These are phyloP conservation scores for Macroventuria anomochaeta DNA, from an alignment of 2,329 filamentous ascomycete genomes.

Conservation along the genomic window DNA sequence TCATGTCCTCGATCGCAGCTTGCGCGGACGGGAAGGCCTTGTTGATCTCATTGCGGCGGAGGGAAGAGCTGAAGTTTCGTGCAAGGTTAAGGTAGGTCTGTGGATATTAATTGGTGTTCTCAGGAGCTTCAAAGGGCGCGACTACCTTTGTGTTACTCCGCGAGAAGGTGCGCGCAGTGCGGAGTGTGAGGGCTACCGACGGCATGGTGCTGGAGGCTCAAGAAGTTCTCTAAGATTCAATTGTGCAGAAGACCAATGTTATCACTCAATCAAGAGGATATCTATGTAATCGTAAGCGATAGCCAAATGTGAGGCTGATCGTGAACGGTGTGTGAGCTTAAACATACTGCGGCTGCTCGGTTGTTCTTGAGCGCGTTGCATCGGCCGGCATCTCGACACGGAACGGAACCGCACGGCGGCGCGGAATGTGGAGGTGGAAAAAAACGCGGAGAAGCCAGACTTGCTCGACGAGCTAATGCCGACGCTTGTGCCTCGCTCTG, in stretches of 20 bases:
- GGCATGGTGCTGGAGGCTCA: constrained; percentile 33
- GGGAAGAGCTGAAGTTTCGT: constrained; percentile 47
- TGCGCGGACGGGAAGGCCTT: constrained; percentile 61
- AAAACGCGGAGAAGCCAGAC: constrained; percentile 7
- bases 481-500: constrained; percentile 1
- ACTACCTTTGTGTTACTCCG: constrained; percentile 42
- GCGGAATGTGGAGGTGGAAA: constrained; percentile 13
- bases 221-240: background rate
- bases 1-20: constrained; percentile 72
- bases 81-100: constrained; percentile 46
- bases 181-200: constrained; percentile 45
- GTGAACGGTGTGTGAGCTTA: background rate
- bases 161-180: constrained; percentile 45
- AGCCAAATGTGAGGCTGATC: background rate
- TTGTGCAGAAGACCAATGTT: background rate
- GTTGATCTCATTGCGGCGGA: constrained; percentile 51
- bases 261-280: constrained; percentile 1
- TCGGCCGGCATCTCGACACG: constrained; percentile 13
- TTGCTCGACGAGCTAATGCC: background rate
- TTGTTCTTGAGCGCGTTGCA: constrained; percentile 17
- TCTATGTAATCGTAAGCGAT: background rate
- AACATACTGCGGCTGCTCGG: constrained; percentile 12
- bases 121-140: background rate
- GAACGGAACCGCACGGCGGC: constrained; percentile 4
- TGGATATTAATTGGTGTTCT: constrained; percentile 3